Percentiles rank a stretch among this genome's conserved stretches.
phyloP scores from a whole-genome alignment of 1,284 basidiomycete species.

The Vanrija sp. region DNA sequence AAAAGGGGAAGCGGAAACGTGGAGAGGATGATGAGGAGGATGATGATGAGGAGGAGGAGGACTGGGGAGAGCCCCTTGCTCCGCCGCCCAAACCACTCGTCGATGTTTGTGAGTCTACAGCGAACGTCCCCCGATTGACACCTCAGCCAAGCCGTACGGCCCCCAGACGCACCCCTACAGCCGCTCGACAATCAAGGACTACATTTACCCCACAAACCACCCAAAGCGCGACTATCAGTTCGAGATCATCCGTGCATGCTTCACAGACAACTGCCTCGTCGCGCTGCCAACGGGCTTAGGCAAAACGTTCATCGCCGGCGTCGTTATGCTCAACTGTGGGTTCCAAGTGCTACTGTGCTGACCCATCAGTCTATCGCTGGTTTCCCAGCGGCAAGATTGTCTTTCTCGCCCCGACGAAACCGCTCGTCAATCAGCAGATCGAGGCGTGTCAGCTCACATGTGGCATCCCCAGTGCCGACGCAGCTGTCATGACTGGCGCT shows the following conservation, averaged over 20 bases:
- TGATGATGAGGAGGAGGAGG: slow-evolving; percentile 45
- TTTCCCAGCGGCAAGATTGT: slow-evolving; percentile 90
- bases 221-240: slow-evolving; percentile 91
- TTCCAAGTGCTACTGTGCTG: slow-evolving; percentile 6
- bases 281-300: slow-evolving; percentile 94
- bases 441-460: slow-evolving; percentile 90
- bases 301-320: slow-evolving; percentile 97
- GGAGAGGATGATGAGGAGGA: slow-evolving; percentile 51
- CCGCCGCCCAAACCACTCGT: slow-evolving; percentile 75
- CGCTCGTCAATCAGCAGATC: slow-evolving; percentile 91
- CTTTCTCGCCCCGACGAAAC: slow-evolving; percentile 94
- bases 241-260: slow-evolving; percentile 81
- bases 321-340: slow-evolving; percentile 90
- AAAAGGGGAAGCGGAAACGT: slow-evolving; percentile 40
- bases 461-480: slow-evolving; percentile 84
- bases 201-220: slow-evolving; percentile 88
- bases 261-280: slow-evolving; percentile 92
- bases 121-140: background rate
- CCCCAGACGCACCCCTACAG: slow-evolving; percentile 78
- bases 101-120: slow-evolving; percentile 36
- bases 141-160: slow-evolving; percentile 31
- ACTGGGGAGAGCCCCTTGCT: slow-evolving; percentile 63
- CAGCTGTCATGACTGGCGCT: slow-evolving; percentile 80
- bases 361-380: slow-evolving; percentile 73
- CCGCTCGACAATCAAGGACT: slow-evolving; percentile 72